Base-by-base conservation (phyloP, 2,329 filamentous ascomycete genomes). In the Neopestalotiopsis rosae region DNA sequence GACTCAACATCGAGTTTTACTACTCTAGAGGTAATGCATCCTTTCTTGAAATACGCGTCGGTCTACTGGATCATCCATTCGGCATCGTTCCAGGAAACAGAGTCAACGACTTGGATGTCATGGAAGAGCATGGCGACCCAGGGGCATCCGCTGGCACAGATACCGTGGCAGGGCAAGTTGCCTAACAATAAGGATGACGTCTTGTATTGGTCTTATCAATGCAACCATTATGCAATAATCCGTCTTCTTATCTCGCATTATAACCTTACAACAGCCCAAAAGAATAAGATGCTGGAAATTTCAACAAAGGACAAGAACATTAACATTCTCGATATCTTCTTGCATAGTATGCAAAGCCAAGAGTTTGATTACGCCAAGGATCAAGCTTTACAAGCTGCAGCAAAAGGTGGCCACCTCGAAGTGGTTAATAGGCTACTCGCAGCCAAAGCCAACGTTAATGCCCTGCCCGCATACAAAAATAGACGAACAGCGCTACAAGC, bases 21-120 rank as follows among this genome's bases (percentile, higher is more conserved):
- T 5, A 64, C 4, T 28, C 7, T 69, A 14, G 5, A 42, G 24
- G 12, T 34, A 20, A 28, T 4, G 30, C 59, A 70, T 34, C 62
- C 66, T 4, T 72, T 69, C 57, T 40, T 68, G 20, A 65, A 69
- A 9, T 73, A 72, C 56, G 70, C 71, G 5, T 61, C 69, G 61
- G 59, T 20, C 1, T 28, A 70, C 63, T 72, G 70, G 69, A 67
- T 73, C 40, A 0, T 24, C 1, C 71, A 73, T 20, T 68, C 72
- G 7, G 65, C 34, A 49, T 30, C 63, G 5, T 73, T 73, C 45
- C 42, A 49, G 14, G 3, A 65, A 5, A 14, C 3, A 0, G 58
- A 34, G 56, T 70, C 72, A 2, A 69, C 67, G 57, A 72, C 57
- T 2, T 68, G 64, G 63, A 20, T 45, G 38, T 17, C 61, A 28